phyloP scores from a whole-genome alignment of 441 rosid genomes.

The Populus hybrid region DNA sequence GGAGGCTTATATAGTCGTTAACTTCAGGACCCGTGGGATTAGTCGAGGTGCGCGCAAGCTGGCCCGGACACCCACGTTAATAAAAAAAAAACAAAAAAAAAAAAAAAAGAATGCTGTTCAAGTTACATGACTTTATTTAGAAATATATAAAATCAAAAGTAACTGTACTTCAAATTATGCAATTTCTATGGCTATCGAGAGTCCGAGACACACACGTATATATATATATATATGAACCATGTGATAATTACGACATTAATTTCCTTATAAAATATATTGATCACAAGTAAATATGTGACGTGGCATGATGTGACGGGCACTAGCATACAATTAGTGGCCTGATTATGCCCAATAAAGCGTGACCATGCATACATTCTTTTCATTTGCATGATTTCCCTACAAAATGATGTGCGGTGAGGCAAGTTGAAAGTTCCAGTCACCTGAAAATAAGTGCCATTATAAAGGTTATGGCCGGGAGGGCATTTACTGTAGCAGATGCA shows the following conservation, averaged over 20 bases:
- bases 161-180: neutral
- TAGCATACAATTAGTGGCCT: neutral
- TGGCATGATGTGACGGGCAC: neutral
- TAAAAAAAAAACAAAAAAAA: too few species aligned
- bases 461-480: constrained; percentile 87
- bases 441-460: constrained; percentile 79
- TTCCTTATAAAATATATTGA: neutral
- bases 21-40: too few species aligned
- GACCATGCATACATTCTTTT: neutral
- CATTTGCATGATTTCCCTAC: neutral
- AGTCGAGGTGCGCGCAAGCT: too few species aligned
- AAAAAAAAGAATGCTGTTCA: neutral
- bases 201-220: neutral
- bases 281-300: neutral
- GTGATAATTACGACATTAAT: neutral
- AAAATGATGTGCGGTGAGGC: neutral
- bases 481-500: constrained; percentile 64
- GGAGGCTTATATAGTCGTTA: too few species aligned
- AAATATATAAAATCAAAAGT: neutral
- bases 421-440: constrained; percentile 20
- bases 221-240: neutral
- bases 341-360: neutral
- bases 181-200: neutral
- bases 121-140: neutral
- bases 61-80: too few species aligned